phyloP scores from a whole-genome alignment of 2,329 filamentous ascomycete genomes.

The Cordyceps pruinosa region DNA sequence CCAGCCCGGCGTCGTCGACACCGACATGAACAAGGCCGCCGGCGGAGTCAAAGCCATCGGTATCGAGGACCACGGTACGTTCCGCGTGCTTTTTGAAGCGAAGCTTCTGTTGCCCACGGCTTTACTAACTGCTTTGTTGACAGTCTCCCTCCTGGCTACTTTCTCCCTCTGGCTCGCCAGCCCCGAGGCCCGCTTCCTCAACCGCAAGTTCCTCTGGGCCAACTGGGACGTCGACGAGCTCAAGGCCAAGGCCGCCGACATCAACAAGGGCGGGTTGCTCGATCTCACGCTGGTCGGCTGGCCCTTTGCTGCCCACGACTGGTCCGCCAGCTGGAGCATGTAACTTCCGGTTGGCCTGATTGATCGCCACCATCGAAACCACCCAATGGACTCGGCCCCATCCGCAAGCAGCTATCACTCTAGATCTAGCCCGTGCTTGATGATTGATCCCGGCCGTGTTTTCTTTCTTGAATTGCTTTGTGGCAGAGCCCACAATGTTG shows the following conservation, averaged over 20 bases:
- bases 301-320: neutral
- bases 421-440: no score
- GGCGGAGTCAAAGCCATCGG: constrained; percentile 2
- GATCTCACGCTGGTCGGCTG: neutral
- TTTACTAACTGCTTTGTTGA: neutral
- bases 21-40: constrained; percentile 18
- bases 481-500: no score
- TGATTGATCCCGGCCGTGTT: no score
- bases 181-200: constrained; percentile 39
- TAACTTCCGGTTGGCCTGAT: no score
- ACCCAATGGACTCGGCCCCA: no score
- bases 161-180: constrained; percentile 40
- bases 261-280: neutral
- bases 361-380: no score
- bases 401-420: no score
- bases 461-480: no score
- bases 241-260: constrained; percentile 22
- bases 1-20: constrained; percentile 35
- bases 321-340: neutral
- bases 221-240: constrained; percentile 47
- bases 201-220: constrained; percentile 38
- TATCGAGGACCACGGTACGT: constrained; percentile 7
- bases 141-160: constrained; percentile 30
- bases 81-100: neutral
- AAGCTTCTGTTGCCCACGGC: no score